phyloP scores from a whole-genome alignment of 1,139 yeast genomes.

The Pneumocystis sp. region DNA sequence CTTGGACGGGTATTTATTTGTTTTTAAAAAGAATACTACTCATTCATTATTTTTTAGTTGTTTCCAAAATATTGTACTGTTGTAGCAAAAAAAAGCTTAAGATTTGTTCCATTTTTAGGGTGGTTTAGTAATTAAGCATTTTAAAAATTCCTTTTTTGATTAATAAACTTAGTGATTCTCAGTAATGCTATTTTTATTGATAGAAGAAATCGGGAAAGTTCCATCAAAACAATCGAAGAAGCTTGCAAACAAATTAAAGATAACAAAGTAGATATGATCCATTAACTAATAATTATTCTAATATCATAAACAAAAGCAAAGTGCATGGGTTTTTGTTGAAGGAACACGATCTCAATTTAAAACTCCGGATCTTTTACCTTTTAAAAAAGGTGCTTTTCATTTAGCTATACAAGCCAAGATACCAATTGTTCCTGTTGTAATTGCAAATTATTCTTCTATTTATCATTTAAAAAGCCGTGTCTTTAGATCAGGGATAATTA shows the following conservation, averaged over 20 bases:
- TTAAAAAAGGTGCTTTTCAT: conserved; percentile 96
- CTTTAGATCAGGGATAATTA: conserved; percentile 46
- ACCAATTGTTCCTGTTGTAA: conserved; percentile 78
- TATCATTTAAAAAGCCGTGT: conserved; percentile 42
- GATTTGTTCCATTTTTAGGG: conserved; percentile 82
- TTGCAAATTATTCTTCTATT: conserved; percentile 66
- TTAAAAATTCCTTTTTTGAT: background rate
- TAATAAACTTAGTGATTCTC: conserved; percentile 38
- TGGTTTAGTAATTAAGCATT: conserved; percentile 45
- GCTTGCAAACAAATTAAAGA: conserved; percentile 50
- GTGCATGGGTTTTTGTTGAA: conserved; percentile 26
- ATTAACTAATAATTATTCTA: conserved; percentile 20
- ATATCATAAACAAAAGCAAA: conserved; percentile 9
- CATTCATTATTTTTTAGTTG: conserved; percentile 19
- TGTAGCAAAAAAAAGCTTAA: conserved; percentile 75
- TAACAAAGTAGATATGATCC: conserved; percentile 55
- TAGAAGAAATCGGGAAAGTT: conserved; percentile 61
- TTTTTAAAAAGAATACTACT: background rate
- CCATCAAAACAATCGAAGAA: conserved; percentile 53
- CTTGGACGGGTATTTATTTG: conserved; percentile 36
- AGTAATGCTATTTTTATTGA: conserved; percentile 87
- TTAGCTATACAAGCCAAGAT: conserved; percentile 83
- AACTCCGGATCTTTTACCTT: conserved; percentile 58
- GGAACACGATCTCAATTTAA: conserved; percentile 80
- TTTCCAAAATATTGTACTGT: conserved; percentile 87